Evolutionary conservation across 2,329 filamentous ascomycete species (phyloP).

Genomic region (Scedosporium apiospermum): DNA sequence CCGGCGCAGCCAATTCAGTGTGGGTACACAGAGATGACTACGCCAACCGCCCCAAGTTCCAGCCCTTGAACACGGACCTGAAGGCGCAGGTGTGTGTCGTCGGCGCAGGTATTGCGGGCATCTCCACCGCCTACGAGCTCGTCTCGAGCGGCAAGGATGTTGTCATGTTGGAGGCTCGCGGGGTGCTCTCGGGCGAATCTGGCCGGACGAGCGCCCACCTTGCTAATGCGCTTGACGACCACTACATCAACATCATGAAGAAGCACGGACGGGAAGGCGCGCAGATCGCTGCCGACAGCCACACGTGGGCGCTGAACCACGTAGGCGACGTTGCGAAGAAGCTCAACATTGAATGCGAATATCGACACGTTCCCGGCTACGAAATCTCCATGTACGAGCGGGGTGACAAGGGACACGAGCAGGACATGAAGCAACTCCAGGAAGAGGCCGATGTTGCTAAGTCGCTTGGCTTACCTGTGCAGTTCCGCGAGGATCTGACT

Average conservation of each 20-base stretch:
- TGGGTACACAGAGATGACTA: constrained; percentile 41
- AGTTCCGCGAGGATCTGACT: constrained; percentile 25
- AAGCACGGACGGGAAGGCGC: constrained; percentile 42
- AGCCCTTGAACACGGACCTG: constrained; percentile 29
- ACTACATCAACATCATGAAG: constrained; percentile 38
- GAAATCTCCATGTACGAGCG: constrained; percentile 38
- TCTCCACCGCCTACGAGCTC: constrained; percentile 35
- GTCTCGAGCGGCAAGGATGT: constrained; percentile 39
- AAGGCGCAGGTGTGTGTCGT: constrained; percentile 40
- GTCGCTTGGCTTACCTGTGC: constrained; percentile 30
- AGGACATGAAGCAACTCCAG: constrained; percentile 23
- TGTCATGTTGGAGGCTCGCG: constrained; percentile 42
- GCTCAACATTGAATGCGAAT: constrained; percentile 46
- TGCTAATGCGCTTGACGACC: constrained; percentile 43
- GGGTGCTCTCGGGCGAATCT: constrained; percentile 43
- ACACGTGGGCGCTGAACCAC: constrained; percentile 41
- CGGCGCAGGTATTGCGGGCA: constrained; percentile 42
- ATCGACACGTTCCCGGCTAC: constrained; percentile 37
- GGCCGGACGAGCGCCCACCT: constrained; percentile 45
- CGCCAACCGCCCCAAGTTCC: constrained; percentile 24
- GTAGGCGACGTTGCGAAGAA: constrained; percentile 38
- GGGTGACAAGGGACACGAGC: constrained; percentile 29
- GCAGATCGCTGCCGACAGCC: constrained; percentile 39
- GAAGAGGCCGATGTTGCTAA: constrained; percentile 34
- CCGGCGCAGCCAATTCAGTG: constrained; percentile 39